Base-by-base conservation (phyloP, 2,329 filamentous ascomycete species). In the Xylariaceae sp. region DNA sequence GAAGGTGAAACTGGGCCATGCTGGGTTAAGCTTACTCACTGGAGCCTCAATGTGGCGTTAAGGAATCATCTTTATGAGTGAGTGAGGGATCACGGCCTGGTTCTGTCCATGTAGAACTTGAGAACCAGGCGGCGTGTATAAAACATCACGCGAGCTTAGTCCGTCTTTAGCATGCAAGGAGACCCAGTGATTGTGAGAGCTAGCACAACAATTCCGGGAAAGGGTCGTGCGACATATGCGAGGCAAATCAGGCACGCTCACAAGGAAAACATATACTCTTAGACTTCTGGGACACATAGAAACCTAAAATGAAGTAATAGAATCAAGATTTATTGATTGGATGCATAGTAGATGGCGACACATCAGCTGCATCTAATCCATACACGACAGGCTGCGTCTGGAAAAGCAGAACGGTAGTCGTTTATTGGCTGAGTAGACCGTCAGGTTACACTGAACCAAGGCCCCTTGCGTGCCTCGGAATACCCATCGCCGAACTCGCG, bases 251-350 rank as follows among this genome's bases (percentile, higher is more conserved):
- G 35, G 35, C 41, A 49, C 27, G 26, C 13, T 10, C 27, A 40
- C 32, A 43, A 47, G 15, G 27, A 29, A 35, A 42, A 37, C 11
- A 18, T 47, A 39, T 30, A 63, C 62, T 24, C 57, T 61, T 61
- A 58, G 57, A 54, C 48, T 42, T 41, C 37, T 46, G 45, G 51
- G 61, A 60, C 57, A 58, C 48, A 58, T 50, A 51, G 50, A 57
- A 60, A 58, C 44, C 27, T 45, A 43, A 30, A 37, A 50, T 52
- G 59, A 50, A 61, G 50, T 55, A 58, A 59, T 58, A 58, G 50
- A 59, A 62, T 53, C 53, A 42, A 29, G 53, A 26, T 58, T 61
- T 59, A 64, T 64, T 62, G 59, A 65, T 65, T 64, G 61, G 62
- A 44, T 60, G 59, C 59, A 66, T 64, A 58, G 57, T 40, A 50